These are phyloP conservation scores for Penicillium lagena DNA, from an alignment of 495 filamentous ascomycete species.

Conservation along the genomic window DNA sequence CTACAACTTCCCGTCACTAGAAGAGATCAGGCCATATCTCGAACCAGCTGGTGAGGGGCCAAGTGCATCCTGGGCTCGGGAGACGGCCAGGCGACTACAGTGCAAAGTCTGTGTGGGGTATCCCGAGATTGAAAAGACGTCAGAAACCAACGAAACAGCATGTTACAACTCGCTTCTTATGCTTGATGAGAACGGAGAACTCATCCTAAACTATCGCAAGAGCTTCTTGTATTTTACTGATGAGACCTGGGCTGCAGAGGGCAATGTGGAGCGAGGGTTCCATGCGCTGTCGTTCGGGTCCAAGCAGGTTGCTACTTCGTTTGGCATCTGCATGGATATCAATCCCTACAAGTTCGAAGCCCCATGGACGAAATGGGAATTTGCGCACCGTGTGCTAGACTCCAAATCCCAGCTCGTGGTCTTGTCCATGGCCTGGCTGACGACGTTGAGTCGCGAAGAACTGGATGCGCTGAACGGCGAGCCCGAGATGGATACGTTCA, in stretches of 20 bases:
- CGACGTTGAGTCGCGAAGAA: constrained; percentile 40
- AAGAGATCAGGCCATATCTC: constrained; percentile 73
- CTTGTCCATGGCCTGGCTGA: constrained; percentile 86
- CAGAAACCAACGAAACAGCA: constrained; percentile 19
- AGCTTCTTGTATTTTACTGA: constrained; percentile 86
- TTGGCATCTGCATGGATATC: constrained; percentile 81
- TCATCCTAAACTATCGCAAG: constrained; percentile 83
- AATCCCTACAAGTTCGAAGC: constrained; percentile 71
- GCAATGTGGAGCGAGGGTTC: constrained; percentile 49
- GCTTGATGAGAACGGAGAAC: constrained; percentile 64
- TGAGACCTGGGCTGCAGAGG: constrained; percentile 84
- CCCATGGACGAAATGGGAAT: constrained; percentile 76
- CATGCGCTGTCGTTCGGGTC: constrained; percentile 24
- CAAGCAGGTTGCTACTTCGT: constrained; percentile 50
- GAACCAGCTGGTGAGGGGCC: constrained; percentile 70
- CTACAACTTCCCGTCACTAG: constrained; percentile 81
- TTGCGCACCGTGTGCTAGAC: constrained; percentile 70
- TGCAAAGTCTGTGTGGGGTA: constrained; percentile 89
- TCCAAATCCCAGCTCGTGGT: constrained; percentile 64
- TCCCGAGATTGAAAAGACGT: constrained; percentile 54
- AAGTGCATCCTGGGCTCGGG: constrained; percentile 73
- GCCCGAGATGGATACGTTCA: constrained; percentile 74
- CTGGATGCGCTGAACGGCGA: constrained; percentile 40
- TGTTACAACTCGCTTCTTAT: constrained; percentile 81
- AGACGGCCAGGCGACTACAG: constrained; percentile 60